phyloP scores from a whole-genome alignment of 1,284 basidiomycete species.

The Heterobasidion irregulare region DNA sequence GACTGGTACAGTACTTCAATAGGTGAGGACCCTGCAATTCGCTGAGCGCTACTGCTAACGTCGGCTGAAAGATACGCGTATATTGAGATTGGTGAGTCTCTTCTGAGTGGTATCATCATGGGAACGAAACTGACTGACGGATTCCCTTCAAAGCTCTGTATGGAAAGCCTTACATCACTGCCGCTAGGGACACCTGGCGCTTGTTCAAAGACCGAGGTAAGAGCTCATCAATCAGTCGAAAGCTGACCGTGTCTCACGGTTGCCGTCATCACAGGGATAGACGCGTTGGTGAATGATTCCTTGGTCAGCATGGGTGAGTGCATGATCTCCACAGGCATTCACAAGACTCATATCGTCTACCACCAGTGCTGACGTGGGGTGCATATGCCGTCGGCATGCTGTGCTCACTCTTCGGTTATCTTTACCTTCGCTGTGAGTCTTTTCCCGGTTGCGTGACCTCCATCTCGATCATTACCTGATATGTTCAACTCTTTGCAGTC shows the following conservation, averaged over 20 bases:
- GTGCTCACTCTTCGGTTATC: slow-evolving; percentile 72
- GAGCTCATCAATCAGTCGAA: not conserved
- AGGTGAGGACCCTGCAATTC: slow-evolving; percentile 32
- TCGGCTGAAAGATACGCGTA: slow-evolving; percentile 54
- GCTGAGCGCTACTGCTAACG: slow-evolving; percentile 1
- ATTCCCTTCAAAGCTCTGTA: slow-evolving; percentile 51
- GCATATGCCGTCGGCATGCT: slow-evolving; percentile 74
- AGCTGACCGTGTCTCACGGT: not conserved
- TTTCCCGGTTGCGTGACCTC: not conserved
- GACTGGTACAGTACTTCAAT: slow-evolving; percentile 77
- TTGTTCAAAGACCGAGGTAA: slow-evolving; percentile 74
- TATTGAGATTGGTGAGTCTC: slow-evolving; percentile 62
- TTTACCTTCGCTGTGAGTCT: slow-evolving; percentile 68
- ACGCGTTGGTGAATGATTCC: slow-evolving; percentile 81
- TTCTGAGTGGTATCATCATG: not conserved
- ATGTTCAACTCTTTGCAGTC: slow-evolving; percentile 26
- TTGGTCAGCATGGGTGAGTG: slow-evolving; percentile 71
- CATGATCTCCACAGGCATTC: not conserved
- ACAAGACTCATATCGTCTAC: slow-evolving; percentile 1
- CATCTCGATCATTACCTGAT: slow-evolving; percentile 10
- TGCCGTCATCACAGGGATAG: slow-evolving; percentile 43
- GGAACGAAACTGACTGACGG: no score
- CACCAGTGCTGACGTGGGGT: slow-evolving; percentile 60
- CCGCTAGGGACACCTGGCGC: slow-evolving; percentile 91
- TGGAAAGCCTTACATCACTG: slow-evolving; percentile 78